phyloP scores from a whole-genome alignment of 2,329 filamentous ascomycete species.

The Botrytis aclada region DNA sequence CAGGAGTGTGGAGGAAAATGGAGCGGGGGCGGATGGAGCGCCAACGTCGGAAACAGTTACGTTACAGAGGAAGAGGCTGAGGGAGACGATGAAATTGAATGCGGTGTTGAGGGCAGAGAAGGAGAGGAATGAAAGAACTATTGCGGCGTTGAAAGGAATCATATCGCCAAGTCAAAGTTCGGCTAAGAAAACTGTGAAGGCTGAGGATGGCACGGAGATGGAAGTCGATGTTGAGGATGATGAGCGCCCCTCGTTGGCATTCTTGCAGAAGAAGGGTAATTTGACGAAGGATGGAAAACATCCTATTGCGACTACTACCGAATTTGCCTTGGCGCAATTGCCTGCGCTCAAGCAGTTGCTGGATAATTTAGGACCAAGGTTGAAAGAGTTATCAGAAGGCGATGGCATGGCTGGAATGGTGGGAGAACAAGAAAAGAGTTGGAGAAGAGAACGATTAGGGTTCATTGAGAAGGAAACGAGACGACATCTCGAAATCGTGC shows the following conservation, averaged over 20 bases:
- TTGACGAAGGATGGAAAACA: conserved; percentile 51
- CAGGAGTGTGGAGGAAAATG: conserved; percentile 35
- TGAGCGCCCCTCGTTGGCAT: conserved; percentile 44
- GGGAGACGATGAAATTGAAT: conserved; percentile 76
- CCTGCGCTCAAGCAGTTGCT: conserved; percentile 73
- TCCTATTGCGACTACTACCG: conserved; percentile 66
- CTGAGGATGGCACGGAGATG: conserved; percentile 6
- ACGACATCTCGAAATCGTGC: conserved; percentile 68
- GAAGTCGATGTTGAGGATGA: conserved; percentile 1
- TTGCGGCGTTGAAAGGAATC: conserved; percentile 60
- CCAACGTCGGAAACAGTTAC: conserved; percentile 59
- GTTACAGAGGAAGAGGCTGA: conserved; percentile 67
- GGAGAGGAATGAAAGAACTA: conserved; percentile 67
- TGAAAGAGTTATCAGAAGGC: conserved; percentile 46
- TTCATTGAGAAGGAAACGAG: conserved; percentile 82
- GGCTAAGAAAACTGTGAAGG: conserved; percentile 26
- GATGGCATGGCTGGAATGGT: conserved; percentile 41
- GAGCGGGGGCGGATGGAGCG: conserved; percentile 46
- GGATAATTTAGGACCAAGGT: conserved; percentile 61
- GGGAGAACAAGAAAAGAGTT: conserved; percentile 49
- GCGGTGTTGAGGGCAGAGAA: conserved; percentile 66
- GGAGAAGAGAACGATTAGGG: conserved; percentile 67
- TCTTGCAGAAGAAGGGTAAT: conserved; percentile 53
- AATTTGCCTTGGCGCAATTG: conserved; percentile 79
- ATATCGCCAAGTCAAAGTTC: conserved; percentile 40